phyloP scores from a whole-genome alignment of 108 stramenopile genomes.

The Cyclostephanos tholiformis region DNA sequence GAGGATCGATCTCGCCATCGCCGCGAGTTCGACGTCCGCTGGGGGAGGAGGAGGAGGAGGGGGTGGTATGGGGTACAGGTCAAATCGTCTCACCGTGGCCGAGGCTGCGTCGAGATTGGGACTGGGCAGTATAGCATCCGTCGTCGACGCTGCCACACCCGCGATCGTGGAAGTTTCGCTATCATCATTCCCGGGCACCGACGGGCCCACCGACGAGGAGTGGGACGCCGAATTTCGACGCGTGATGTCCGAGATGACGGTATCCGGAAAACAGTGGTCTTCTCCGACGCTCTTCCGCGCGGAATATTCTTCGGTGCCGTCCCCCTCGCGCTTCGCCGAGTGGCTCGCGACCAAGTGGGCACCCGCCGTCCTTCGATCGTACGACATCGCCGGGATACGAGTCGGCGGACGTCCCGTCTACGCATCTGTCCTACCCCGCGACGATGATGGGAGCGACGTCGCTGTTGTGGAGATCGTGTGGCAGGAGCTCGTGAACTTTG shows the following conservation, averaged over 20 bases:
- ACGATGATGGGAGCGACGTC: conserved; percentile 20
- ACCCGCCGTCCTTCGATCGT: conserved; percentile 76
- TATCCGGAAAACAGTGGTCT: conserved; percentile 36
- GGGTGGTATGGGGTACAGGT: conserved; percentile 23
- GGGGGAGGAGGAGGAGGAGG: conserved; percentile 13
- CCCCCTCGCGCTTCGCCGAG: conserved; percentile 67
- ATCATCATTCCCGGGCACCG: conserved; percentile 64
- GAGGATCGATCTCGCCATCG: conserved; percentile 68
- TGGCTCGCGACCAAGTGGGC: conserved; percentile 89
- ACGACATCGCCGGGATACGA: conserved; percentile 83
- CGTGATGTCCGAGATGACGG: conserved; percentile 30
- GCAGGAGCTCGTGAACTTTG: conserved; percentile 76
- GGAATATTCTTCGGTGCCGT: conserved; percentile 62
- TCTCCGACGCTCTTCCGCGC: conserved; percentile 50
- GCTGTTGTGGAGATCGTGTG: conserved; percentile 70
- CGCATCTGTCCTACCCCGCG: conserved; percentile 28
- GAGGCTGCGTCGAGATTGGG: conserved; percentile 64
- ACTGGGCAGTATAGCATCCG: conserved; percentile 25
- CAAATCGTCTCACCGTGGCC: conserved; percentile 69
- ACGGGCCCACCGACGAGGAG: conserved; percentile 48
- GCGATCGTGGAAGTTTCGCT: conserved; percentile 51
- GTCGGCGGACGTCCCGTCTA: conserved; percentile 75
- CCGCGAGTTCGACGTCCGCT: conserved; percentile 46
- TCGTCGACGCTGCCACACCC: not conserved
- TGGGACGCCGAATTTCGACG: conserved; percentile 75